Evolutionary conservation across 2,329 filamentous ascomycete genomes (phyloP), one percentile per base, ranked within the genome.

Genomic region (Neofusicoccum laricinum): DNA sequence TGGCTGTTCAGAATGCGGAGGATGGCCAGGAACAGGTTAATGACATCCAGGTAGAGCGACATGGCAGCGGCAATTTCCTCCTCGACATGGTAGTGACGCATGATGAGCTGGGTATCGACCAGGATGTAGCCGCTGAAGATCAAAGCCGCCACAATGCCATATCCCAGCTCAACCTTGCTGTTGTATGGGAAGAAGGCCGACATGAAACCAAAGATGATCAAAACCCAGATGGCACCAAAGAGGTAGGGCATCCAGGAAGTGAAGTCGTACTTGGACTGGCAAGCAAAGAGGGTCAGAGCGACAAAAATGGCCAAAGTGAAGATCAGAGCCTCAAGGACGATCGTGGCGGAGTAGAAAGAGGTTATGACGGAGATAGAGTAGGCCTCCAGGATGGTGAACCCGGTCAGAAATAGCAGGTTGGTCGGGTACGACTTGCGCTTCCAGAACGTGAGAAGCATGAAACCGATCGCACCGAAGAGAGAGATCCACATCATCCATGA

Each of bases 251-350:
- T 91, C 94, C 95, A 99, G 68, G 87, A 90, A 1, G 94, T 98
- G 77, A 99, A 99, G 82, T 99, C 95, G 76, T 99, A 99, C 78
- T 96, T 96, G 68, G 91, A 91, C 82, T 99, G 95, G 86, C 93
- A 97, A 57, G 95, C 95, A 77, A 99, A 98, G 49, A 93, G 78
- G 2, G 85, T 88, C 64, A 89, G 76, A 34, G 83, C 85, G 50
- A 88, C 78, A 71, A 89, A 89, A 70, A 89, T 86, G 61, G 81
- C 87, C 10, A 88, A 77, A 1, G 95, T 99, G 65, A 99, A 87
- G 68, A 97, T 79, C 38, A 97, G 89, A 15, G 95, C 95, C 78
- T 97, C 90, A 53, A 99, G 85, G 21, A 99, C 95, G 73, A 98
- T 89, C 59, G 83, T 82, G 19, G 88, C 87, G 66, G 94, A 84